Conservation (phyloP, 108 stramenopile species). For the Cyclotella baltica region DNA sequence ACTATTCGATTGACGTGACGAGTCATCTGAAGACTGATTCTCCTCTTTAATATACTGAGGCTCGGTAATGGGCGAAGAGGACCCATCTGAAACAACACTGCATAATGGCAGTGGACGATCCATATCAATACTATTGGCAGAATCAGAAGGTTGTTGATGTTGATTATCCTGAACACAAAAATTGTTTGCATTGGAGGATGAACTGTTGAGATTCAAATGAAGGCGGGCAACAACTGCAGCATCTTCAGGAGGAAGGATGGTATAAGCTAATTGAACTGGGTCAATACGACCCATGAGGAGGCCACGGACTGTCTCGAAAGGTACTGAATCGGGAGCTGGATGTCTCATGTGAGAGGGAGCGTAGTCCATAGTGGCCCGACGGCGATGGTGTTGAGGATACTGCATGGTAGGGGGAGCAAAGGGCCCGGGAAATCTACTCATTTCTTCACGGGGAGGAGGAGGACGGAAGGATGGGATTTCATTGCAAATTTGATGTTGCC, state of each 20-base stretch:
- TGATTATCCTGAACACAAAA: background rate
- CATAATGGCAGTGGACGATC: background rate
- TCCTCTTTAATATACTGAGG: background rate
- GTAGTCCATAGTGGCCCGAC: constrained; percentile 5
- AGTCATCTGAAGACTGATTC: constrained; percentile 17
- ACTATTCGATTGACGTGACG: background rate
- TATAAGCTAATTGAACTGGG: constrained; percentile 28
- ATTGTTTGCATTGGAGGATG: background rate
- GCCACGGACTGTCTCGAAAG: constrained; percentile 39
- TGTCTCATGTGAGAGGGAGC: background rate
- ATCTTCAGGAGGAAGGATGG: constrained; percentile 42
- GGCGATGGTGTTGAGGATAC: background rate
- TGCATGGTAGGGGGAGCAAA: background rate
- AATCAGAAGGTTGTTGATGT: constrained; percentile 1
- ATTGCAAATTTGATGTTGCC: background rate
- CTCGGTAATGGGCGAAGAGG: constrained; percentile 1
- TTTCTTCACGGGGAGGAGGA: background rate
- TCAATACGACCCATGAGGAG: constrained; percentile 46
- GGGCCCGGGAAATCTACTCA: background rate
- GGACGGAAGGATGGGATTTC: background rate
- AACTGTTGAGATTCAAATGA: background rate
- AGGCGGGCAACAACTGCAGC: constrained; percentile 37
- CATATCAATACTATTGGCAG: background rate
- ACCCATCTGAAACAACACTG: constrained; percentile 20
- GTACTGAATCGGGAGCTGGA: constrained; percentile 26